Evolutionary conservation across 2,329 filamentous ascomycete genomes (phyloP).

Genomic region (Trichoderma sp.): DNA sequence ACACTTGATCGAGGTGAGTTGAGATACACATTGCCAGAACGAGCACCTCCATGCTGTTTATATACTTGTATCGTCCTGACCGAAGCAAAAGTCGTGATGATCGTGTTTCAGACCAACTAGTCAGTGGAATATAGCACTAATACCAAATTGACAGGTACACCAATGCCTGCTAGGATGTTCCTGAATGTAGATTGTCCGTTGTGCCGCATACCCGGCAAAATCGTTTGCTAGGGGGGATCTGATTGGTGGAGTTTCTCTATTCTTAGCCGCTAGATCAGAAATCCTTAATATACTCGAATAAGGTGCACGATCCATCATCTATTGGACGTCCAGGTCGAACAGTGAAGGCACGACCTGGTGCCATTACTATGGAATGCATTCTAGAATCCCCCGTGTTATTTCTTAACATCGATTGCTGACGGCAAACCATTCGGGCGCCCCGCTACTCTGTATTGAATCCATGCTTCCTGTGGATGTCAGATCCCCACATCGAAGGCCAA

Average conservation of each 20-base stretch:
- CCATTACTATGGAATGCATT: not conserved
- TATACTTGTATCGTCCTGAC: not conserved
- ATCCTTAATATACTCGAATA: slow-evolving; percentile 4
- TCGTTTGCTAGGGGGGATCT: not conserved
- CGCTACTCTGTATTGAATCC: not conserved
- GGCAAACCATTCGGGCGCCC: not conserved
- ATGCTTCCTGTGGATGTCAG: not conserved
- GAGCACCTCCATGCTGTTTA: not conserved
- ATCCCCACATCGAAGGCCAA: not conserved
- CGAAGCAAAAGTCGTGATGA: not conserved
- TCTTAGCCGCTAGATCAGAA: not conserved
- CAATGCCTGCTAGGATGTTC: not conserved
- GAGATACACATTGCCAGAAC: not conserved
- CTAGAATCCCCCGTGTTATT: not conserved
- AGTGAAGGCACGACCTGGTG: not conserved
- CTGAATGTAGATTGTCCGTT: not conserved
- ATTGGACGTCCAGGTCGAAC: not conserved
- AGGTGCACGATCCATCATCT: not conserved
- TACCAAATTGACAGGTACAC: slow-evolving; percentile 8
- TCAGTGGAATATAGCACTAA: not conserved
- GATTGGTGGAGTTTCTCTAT: not conserved
- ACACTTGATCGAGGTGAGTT: not conserved
- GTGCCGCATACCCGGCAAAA: slow-evolving; percentile 8
- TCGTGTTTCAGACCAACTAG: not conserved
- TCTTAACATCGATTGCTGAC: not conserved